phyloP scores from a whole-genome alignment of 1,284 basidiomycete species.

The Malassezia arunalokei region DNA sequence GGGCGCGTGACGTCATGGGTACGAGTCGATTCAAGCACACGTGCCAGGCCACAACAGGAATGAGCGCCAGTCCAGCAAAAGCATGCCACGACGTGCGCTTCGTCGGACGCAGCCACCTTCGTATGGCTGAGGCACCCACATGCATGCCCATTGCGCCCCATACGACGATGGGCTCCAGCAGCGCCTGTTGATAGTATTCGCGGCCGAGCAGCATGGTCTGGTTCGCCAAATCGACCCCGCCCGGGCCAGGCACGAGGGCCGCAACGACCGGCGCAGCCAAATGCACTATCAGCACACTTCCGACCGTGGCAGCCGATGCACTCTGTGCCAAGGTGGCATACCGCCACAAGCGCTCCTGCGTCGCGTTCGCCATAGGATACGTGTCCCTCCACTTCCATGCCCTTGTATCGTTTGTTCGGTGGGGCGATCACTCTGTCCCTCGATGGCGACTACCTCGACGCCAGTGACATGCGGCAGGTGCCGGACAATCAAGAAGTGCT shows the following conservation, averaged over 20 bases:
- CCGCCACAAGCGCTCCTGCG: background rate
- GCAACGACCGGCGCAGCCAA: conserved; percentile 21
- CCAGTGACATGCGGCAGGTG: conserved; percentile 73
- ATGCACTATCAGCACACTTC: conserved; percentile 16
- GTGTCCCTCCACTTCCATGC: background rate
- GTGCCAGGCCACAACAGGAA: conserved; percentile 23
- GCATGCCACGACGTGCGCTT: conserved; percentile 5
- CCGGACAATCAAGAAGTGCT: conserved; percentile 97
- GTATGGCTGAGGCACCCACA: conserved; percentile 15
- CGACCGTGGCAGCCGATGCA: conserved; percentile 6
- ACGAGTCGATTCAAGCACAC: conserved; percentile 26
- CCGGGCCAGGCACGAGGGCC: conserved; percentile 4
- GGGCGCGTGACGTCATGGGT: conserved; percentile 7
- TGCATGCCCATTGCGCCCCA: conserved; percentile 25
- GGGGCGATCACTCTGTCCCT: conserved; percentile 7
- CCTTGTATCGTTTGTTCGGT: conserved; percentile 7
- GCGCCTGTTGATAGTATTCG: conserved; percentile 30
- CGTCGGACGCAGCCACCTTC: conserved; percentile 10
- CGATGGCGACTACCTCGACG: conserved; percentile 6
- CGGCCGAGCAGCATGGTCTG: conserved; percentile 28
- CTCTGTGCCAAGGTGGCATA: conserved; percentile 6
- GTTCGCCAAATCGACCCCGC: conserved; percentile 2
- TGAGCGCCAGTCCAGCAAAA: conserved; percentile 20
- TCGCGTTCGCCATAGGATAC: background rate
- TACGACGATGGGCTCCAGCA: conserved; percentile 27